Evolutionary conservation across 2,329 filamentous ascomycete genomes (phyloP), one percentile per base, ranked within the genome.

Genomic region (Elsinoe batatas): DNA sequence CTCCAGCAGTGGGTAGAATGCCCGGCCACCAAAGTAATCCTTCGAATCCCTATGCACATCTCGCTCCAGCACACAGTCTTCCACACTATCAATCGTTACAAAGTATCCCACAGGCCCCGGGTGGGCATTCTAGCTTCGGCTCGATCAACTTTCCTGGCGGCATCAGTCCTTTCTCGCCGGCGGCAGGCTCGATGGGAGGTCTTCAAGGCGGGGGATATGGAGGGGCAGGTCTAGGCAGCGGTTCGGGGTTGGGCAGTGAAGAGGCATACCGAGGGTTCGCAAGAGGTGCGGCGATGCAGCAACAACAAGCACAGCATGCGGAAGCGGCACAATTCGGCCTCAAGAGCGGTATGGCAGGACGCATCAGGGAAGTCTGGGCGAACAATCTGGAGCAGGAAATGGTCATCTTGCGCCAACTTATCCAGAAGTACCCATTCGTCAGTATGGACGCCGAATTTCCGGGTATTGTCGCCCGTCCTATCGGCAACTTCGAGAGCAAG

Each of bases 401-500:
- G 85, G 85, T 82, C 7, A 76, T 87, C 50, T 72, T 98, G 62
- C 80, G 91, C 69, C 82, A 87, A 58, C 74, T 97, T 64, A 83
- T 97, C 61, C 87, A 95, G 59, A 88, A 87, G 65, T 97, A 94
- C 70, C 88, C 90, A 40, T 97, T 94, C 68, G 91, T 98, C 71
- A 91, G 91, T 64, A 97, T 98, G 93, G 93, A 98, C 69, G 96
- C 93, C 20, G 91, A 97, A 69, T 98, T 98, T 64, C 93, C 93
- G n/a, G 93, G 93, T 57, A 90, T 98, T 54, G 91, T 98, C 54
- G 89, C 91, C 22, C 82, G 93, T 62, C 93, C 93, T 1, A 97
- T 98, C 79, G 93, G 93, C 49, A 83, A 86, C 56, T 98, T 98
- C 70, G 65, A 67, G 37, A 93, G 88, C 58, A 97, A 96, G 74